phyloP scores from a whole-genome alignment of 257 asterid genomes.

The Voacanga thouarsii region DNA sequence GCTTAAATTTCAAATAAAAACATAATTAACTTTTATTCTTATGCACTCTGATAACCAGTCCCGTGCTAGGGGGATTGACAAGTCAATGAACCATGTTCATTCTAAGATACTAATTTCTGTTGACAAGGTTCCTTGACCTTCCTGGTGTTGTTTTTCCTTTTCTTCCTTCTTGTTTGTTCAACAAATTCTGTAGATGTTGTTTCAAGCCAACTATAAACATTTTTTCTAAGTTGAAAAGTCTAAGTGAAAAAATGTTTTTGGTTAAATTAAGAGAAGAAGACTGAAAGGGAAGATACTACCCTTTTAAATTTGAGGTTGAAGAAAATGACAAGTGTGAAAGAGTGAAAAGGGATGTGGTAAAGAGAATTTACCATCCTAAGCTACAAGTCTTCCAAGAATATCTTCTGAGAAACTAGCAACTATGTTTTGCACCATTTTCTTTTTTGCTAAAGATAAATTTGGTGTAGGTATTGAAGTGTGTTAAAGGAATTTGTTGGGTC shows the following conservation, averaged over 20 bases:
- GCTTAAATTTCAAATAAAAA: background rate
- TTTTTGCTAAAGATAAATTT: conserved; percentile 5
- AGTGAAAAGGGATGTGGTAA: conserved; percentile 44
- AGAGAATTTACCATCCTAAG: conserved; percentile 12
- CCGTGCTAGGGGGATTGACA: conserved; percentile 12
- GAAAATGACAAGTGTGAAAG: conserved; percentile 35
- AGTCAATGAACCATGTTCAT: conserved; percentile 3
- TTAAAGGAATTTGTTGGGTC: conserved; percentile 75
- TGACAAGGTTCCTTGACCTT: conserved; percentile 44
- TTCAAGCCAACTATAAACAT: background rate
- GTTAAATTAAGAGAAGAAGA: conserved; percentile 58
- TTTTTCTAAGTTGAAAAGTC: conserved; percentile 6
- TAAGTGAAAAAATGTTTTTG: conserved; percentile 14
- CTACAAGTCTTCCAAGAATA: background rate
- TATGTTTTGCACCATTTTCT: background rate
- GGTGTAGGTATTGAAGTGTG: conserved; percentile 37
- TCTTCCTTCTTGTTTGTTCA: background rate
- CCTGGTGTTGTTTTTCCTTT: conserved; percentile 9
- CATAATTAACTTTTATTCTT: conserved; percentile 16
- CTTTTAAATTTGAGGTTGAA: conserved; percentile 43
- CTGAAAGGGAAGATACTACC: conserved; percentile 62
- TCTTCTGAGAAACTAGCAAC: background rate
- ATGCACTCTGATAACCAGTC: conserved; percentile 26
- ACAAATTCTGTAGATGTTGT: background rate
- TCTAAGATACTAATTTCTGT: conserved; percentile 15